Percentiles rank a stretch among this genome's conserved stretches.
Evolutionary conservation across 2,329 filamentous ascomycete genomes (phyloP).

Genomic region (Xylariaceae sp.): DNA sequence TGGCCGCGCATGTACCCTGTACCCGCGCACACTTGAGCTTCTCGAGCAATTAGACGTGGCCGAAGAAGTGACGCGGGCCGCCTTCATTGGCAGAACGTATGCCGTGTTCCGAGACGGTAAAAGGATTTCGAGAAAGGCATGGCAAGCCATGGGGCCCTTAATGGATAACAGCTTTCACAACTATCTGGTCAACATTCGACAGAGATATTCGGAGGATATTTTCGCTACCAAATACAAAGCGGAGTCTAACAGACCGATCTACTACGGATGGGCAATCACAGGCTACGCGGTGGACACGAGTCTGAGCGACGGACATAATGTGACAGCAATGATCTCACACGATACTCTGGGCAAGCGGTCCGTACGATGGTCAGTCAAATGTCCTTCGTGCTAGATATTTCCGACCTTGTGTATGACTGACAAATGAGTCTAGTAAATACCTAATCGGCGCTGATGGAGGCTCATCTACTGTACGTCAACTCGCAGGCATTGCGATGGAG

Average conservation of each 20-base stretch:
- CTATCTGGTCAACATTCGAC: conserved; percentile 7
- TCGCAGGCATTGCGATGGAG: conserved; percentile 5
- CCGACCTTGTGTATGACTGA: background rate
- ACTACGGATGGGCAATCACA: conserved; percentile 1
- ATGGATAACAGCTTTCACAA: conserved; percentile 5
- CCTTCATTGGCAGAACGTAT: background rate
- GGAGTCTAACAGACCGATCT: background rate
- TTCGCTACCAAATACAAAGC: conserved; percentile 1
- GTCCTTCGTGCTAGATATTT: too few species aligned
- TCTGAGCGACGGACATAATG: conserved; percentile 2
- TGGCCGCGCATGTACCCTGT: conserved; percentile 8
- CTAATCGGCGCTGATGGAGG: conserved; percentile 14
- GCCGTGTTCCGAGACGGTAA: conserved; percentile 3
- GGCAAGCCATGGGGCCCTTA: background rate
- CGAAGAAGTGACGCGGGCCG: conserved; percentile 1
- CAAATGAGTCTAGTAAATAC: conserved; percentile 9
- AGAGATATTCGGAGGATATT: conserved; percentile 7
- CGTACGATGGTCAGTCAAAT: conserved; percentile 1
- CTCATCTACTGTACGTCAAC: conserved; percentile 6
- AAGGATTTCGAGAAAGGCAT: background rate
- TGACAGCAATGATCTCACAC: conserved; percentile 1
- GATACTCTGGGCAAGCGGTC: background rate
- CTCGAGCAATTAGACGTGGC: conserved; percentile 6
- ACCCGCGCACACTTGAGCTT: conserved; percentile 10
- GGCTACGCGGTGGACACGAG: conserved; percentile 1